These are phyloP conservation scores for Erysimum cheiranthoides DNA, from an alignment of 345 rosid species.

Conservation along the genomic window DNA sequence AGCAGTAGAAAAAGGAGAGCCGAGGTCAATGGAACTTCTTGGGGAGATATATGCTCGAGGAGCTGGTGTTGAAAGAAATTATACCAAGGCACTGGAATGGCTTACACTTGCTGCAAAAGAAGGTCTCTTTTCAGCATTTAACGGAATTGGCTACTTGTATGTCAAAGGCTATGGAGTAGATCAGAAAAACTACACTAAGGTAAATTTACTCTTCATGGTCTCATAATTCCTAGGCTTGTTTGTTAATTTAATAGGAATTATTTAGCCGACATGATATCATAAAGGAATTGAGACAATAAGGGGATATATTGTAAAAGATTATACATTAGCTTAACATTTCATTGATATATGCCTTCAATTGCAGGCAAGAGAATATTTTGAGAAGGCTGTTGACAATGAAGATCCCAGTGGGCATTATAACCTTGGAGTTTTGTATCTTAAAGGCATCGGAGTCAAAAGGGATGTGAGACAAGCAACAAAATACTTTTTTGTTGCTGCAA, in stretches of 20 bases:
- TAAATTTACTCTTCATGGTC: slow-evolving; percentile 39
- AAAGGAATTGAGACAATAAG: neutral
- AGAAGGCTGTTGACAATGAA: slow-evolving; percentile 80
- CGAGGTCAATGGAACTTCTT: slow-evolving; percentile 92
- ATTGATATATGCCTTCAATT: slow-evolving; percentile 27
- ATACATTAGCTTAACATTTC: neutral
- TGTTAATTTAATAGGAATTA: slow-evolving; percentile 1
- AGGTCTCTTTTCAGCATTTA: slow-evolving; percentile 85
- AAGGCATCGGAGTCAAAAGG: slow-evolving; percentile 88
- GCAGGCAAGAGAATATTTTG: slow-evolving; percentile 96
- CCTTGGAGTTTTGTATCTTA: slow-evolving; percentile 91
- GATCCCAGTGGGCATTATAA: slow-evolving; percentile 94
- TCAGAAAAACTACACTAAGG: slow-evolving; percentile 90
- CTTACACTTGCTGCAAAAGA: slow-evolving; percentile 83
- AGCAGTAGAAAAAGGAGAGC: slow-evolving; percentile 93
- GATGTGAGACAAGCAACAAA: slow-evolving; percentile 83
- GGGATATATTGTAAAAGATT: neutral
- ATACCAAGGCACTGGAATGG: slow-evolving; percentile 94
- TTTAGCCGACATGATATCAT: neutral
- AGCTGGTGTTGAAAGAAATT: slow-evolving; percentile 97
- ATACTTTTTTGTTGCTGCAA: slow-evolving; percentile 81
- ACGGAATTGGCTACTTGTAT: slow-evolving; percentile 94
- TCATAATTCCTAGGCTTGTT: neutral
- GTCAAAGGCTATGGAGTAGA: slow-evolving; percentile 98
- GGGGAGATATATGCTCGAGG: slow-evolving; percentile 99